These are phyloP conservation scores for Nissolia schottii DNA, from an alignment of 306 rosid species.

Conservation along the genomic window DNA sequence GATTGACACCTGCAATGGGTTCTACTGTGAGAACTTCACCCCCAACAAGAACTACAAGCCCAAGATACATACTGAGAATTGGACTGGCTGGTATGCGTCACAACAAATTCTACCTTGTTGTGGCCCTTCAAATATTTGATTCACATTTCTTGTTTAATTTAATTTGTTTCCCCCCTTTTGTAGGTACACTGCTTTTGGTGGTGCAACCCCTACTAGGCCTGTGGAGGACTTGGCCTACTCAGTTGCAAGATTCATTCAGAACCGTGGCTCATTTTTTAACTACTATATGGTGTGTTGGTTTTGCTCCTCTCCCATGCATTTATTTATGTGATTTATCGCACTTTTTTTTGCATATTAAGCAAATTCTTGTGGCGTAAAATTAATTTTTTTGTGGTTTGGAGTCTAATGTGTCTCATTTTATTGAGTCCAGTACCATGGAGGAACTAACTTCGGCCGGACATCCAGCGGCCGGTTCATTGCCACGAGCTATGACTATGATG, in stretches of 20 bases:
- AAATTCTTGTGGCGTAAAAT: background rate
- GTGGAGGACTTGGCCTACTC: constrained; percentile 88
- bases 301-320: no score
- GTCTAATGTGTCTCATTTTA: background rate
- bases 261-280: constrained; percentile 79
- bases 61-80: constrained; percentile 80
- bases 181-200: constrained; percentile 95
- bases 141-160: no score
- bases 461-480: constrained; percentile 87
- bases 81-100: constrained; percentile 96
- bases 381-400: background rate
- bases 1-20: constrained; percentile 93
- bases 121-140: background rate
- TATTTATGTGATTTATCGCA: background rate
- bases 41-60: constrained; percentile 86
- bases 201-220: constrained; percentile 73
- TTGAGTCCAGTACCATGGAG: constrained; percentile 80
- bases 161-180: background rate
- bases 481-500: constrained; percentile 95
- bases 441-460: constrained; percentile 93
- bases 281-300: constrained; percentile 75
- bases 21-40: constrained; percentile 70
- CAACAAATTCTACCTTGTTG: constrained; percentile 4
- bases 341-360: background rate
- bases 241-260: constrained; percentile 85